Conservation (phyloP, 2,329 filamentous ascomycete species). For the Lecanicillium sp. region DNA sequence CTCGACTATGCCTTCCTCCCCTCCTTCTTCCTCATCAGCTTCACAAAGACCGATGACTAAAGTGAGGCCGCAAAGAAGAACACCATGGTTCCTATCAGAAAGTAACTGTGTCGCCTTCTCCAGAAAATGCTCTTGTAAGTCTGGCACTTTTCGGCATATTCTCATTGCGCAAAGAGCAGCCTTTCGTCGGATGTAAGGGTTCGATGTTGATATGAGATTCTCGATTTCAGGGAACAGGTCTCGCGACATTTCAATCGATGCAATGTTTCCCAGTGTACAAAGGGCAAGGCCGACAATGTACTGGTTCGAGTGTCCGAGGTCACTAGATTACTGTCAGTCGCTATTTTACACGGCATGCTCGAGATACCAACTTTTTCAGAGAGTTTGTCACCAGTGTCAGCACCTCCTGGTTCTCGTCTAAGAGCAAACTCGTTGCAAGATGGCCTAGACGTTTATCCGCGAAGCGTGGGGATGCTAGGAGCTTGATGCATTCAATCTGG, state of each 20-base stretch:
- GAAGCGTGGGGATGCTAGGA: conserved; percentile 92
- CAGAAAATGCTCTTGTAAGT: conserved; percentile 92
- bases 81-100: conserved; percentile 91
- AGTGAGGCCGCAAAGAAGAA: conserved; percentile 85
- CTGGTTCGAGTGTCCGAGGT: conserved; percentile 93
- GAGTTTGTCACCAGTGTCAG: conserved; percentile 96
- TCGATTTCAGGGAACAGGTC: conserved; percentile 97
- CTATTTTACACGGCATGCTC: background rate
- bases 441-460: conserved; percentile 96
- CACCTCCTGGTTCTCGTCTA: conserved; percentile 98
- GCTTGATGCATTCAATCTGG: conserved; percentile 97
- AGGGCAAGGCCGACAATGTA: conserved; percentile 96
- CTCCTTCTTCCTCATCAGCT: conserved; percentile 84
- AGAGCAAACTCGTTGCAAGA: conserved; percentile 85
- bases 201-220: conserved; percentile 79
- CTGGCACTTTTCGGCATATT: conserved; percentile 95
- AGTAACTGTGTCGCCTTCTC: conserved; percentile 87
- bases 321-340: conserved; percentile 43
- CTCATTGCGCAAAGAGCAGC: conserved; percentile 98
- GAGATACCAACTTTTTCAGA: conserved; percentile 70
- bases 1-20: conserved; percentile 83
- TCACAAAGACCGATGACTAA: conserved; percentile 89
- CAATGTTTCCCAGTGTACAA: conserved; percentile 94
- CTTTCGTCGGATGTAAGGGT: conserved; percentile 97
- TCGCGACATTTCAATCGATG: conserved; percentile 95